These are phyloP conservation scores for Hygrophila difformis DNA, from an alignment of 257 asterid species.

Conservation along the genomic window DNA sequence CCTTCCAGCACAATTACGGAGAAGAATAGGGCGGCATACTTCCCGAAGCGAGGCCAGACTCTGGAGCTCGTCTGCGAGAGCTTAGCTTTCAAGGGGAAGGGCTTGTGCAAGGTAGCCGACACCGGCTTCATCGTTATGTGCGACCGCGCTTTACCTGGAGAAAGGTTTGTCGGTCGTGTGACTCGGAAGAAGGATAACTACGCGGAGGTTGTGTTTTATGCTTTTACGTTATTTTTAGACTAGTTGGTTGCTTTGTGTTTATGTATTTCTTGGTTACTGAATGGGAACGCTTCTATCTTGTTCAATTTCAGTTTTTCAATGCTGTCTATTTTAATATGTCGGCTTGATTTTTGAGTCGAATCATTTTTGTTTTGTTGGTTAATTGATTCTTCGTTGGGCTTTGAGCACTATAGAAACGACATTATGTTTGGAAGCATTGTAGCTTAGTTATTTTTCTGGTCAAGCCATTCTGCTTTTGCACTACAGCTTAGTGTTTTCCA, in stretches of 20 bases:
- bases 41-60: slow-evolving; percentile 84
- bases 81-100: slow-evolving; percentile 88
- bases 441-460: too few relatives aligned
- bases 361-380: not conserved
- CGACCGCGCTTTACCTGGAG: slow-evolving; percentile 92
- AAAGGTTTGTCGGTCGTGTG: slow-evolving; percentile 74
- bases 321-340: slow-evolving; percentile 4
- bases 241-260: not conserved
- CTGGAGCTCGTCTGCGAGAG: slow-evolving; percentile 80
- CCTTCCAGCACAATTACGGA: slow-evolving; percentile 2
- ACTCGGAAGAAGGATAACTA: slow-evolving; percentile 65
- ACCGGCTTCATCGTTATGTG: slow-evolving; percentile 81
- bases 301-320: too few relatives aligned
- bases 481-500: not conserved
- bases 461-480: too few relatives aligned
- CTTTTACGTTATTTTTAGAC: not conserved
- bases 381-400: not conserved
- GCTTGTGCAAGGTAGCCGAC: slow-evolving; percentile 73
- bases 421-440: too few relatives aligned
- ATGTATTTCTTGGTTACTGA: not conserved
- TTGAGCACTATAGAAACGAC: not conserved
- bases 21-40: slow-evolving; percentile 27
- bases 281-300: not conserved
- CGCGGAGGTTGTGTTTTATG: slow-evolving; percentile 55
- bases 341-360: slow-evolving; percentile 1